Conservation (phyloP, 2,329 filamentous ascomycete species). For the Stagonosporopsis chrysanthemi region DNA sequence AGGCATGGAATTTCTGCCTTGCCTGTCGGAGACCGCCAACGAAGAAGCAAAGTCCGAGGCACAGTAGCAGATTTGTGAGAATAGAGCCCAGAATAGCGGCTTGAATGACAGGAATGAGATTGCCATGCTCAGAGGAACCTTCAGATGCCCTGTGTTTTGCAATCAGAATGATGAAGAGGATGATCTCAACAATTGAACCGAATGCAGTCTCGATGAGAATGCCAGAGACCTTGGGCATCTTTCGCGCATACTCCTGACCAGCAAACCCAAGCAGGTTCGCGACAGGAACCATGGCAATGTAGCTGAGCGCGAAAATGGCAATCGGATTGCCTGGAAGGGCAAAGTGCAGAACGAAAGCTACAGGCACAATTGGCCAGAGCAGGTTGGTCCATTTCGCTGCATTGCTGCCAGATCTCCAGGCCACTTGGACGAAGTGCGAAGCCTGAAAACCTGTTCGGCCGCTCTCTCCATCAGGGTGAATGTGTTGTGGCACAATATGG, state of each 20-base stretch:
- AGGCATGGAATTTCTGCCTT: constrained; percentile 75
- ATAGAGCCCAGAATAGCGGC: constrained; percentile 86
- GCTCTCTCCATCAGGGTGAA: constrained; percentile 68
- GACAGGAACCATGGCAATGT: constrained; percentile 77
- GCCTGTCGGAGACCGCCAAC: constrained; percentile 73
- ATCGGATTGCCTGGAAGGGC: constrained; percentile 63
- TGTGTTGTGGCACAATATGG: constrained; percentile 40
- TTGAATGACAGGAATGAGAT: constrained; percentile 71
- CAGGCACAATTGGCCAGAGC: constrained; percentile 77
- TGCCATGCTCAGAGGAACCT: constrained; percentile 48
- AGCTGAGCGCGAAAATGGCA: constrained; percentile 71
- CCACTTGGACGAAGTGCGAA: constrained; percentile 67
- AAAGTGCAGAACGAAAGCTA: constrained; percentile 69
- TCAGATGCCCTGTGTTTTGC: constrained; percentile 54
- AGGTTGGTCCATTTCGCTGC: constrained; percentile 72
- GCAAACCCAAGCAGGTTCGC: constrained; percentile 79
- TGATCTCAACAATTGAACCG: constrained; percentile 79
- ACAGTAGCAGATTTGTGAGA: constrained; percentile 80
- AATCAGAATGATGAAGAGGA: constrained; percentile 80
- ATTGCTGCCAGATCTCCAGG: constrained; percentile 69
- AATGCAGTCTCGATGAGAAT: constrained; percentile 66
- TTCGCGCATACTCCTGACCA: constrained; percentile 73
- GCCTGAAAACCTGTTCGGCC: constrained; percentile 71
- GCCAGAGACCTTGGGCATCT: constrained; percentile 75
- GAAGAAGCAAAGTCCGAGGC: constrained; percentile 82